These are phyloP conservation scores for Hyaloperonospora brassicae DNA, from an alignment of 352 stramenopile species.

Conservation along the genomic window DNA sequence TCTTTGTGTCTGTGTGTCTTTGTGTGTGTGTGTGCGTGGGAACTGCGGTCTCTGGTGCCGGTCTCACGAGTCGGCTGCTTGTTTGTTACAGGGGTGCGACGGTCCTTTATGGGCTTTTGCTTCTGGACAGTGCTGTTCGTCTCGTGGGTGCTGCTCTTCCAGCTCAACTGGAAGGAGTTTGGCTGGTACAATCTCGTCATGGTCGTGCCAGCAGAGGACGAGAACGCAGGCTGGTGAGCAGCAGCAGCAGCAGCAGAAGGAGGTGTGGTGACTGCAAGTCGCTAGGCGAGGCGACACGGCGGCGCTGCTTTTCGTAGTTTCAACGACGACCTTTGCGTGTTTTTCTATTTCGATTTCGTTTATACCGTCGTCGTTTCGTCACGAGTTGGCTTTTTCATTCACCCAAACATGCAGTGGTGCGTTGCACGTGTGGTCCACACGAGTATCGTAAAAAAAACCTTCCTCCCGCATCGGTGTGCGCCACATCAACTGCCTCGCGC, in stretches of 20 bases:
- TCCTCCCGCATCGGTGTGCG: not conserved
- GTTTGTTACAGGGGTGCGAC: conserved; percentile 49
- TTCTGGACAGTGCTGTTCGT: conserved; percentile 69
- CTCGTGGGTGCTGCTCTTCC: conserved; percentile 70
- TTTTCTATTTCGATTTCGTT: no score
- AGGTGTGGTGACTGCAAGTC: not conserved
- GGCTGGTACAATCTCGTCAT: conserved; percentile 74
- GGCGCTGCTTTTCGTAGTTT: not conserved
- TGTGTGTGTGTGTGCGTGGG: no score
- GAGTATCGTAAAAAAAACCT: no score
- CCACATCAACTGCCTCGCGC: conserved; percentile 3
- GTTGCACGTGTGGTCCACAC: no score
- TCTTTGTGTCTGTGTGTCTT: not conserved
- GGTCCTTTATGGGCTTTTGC: conserved; percentile 60
- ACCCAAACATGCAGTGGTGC: no score
- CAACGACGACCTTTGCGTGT: no score
- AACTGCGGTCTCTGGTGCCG: not conserved
- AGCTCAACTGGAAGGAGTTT: conserved; percentile 83
- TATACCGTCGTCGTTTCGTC: no score
- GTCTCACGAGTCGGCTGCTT: not conserved
- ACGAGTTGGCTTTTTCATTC: no score
- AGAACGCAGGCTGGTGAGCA: conserved; percentile 58
- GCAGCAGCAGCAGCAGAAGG: not conserved
- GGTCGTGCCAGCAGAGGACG: conserved; percentile 56
- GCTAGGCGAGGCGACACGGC: no score